phyloP scores from a whole-genome alignment of 192 early-diverging fungal species.

The Podila horticola region DNA sequence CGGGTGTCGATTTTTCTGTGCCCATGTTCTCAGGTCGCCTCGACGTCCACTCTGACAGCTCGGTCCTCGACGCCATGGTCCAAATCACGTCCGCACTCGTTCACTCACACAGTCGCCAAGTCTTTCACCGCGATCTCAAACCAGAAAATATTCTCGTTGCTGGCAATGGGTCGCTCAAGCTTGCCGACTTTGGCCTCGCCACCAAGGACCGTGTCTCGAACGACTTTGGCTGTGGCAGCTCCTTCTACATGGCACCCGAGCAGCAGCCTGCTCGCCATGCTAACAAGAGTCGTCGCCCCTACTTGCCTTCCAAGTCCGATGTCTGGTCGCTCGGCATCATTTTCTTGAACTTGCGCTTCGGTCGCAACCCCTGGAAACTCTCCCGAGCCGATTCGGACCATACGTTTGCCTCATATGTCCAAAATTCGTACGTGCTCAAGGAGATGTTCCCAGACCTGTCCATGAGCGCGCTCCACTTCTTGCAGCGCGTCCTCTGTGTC shows the following conservation, averaged over 20 bases:
- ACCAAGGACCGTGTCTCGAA: constrained; percentile 80
- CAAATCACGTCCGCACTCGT: constrained; percentile 70
- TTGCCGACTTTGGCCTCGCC: constrained; percentile 94
- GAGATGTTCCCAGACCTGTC: constrained; percentile 74
- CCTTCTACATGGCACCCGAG: constrained; percentile 72
- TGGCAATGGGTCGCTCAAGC: constrained; percentile 75
- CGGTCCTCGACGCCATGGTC: constrained; percentile 73
- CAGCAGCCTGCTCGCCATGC: constrained; percentile 65
- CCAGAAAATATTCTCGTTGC: constrained; percentile 79
- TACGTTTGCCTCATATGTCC: constrained; percentile 77
- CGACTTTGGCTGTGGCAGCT: constrained; percentile 91
- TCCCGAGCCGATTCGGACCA: constrained; percentile 74
- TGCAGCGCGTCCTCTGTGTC: constrained; percentile 78
- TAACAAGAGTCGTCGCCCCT: constrained; percentile 45
- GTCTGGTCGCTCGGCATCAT: constrained; percentile 92
- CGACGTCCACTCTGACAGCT: constrained; percentile 43
- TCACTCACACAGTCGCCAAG: constrained; percentile 53
- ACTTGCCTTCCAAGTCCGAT: constrained; percentile 81
- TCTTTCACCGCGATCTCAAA: constrained; percentile 95
- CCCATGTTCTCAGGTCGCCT: constrained; percentile 4
- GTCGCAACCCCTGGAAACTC: constrained; percentile 84
- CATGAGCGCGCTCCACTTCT: constrained; percentile 71
- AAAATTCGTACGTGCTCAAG: constrained; percentile 69
- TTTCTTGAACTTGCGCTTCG: constrained; percentile 87
- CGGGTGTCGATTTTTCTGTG: constrained; percentile 38